A percentile compares a stretch with the other conserved stretches of the same genome.
These are phyloP conservation scores for Euphrasia confusa DNA, from an alignment of 257 asterid species.

Conservation along the genomic window DNA sequence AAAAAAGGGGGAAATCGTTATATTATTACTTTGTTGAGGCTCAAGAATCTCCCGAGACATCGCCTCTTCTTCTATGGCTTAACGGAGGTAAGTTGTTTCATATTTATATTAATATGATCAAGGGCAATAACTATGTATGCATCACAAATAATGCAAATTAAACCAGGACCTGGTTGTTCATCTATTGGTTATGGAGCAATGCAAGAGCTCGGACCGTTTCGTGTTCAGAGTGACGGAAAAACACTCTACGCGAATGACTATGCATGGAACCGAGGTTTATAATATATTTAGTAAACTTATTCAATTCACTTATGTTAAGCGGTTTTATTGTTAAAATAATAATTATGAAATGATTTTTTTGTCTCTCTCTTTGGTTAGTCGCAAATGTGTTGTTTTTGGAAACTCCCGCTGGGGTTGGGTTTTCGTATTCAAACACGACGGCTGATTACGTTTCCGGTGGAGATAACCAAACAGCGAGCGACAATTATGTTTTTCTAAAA, in stretches of 20 bases:
- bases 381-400: constrained; percentile 76
- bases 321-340: not conserved
- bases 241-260: constrained; percentile 60
- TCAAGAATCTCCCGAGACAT: constrained; percentile 21
- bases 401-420: constrained; percentile 87
- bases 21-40: too few relatives aligned
- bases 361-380: constrained; percentile 28
- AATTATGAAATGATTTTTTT: constrained; percentile 5
- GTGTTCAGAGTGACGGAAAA: constrained; percentile 84
- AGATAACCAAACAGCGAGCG: constrained; percentile 26
- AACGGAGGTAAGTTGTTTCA: constrained; percentile 56
- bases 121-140: too few relatives aligned
- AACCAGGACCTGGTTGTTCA: constrained; percentile 86
- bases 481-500: not conserved
- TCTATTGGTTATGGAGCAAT: constrained; percentile 91
- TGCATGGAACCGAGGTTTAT: constrained; percentile 72
- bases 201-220: constrained; percentile 83
- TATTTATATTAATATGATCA: not conserved
- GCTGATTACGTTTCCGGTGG: constrained; percentile 37
- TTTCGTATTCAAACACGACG: constrained; percentile 69
- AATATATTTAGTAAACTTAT: not conserved
- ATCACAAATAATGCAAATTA: not conserved
- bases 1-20: constrained; percentile 45
- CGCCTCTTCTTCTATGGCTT: constrained; percentile 81
- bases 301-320: too few relatives aligned